phyloP scores from a whole-genome alignment of 2,329 filamentous ascomycete genomes.

The Lecanicillium sp. region DNA sequence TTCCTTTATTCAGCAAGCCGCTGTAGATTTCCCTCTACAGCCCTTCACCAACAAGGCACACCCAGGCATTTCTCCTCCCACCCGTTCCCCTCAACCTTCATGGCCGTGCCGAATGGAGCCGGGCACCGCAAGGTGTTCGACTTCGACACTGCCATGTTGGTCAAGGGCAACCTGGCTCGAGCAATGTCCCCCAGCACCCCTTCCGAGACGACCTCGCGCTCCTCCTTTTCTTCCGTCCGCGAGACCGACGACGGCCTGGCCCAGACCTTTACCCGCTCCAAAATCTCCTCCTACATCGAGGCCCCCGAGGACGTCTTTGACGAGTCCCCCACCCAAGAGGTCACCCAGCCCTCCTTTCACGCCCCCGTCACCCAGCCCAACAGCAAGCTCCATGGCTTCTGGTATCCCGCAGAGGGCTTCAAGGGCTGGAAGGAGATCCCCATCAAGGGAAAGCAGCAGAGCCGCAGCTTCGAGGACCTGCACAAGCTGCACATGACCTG shows the following conservation, averaged over 20 bases:
- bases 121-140: conserved; percentile 23
- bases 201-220: conserved; percentile 34
- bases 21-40: no score
- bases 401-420: conserved; percentile 51
- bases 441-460: conserved; percentile 50
- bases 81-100: conserved; percentile 15
- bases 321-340: conserved; percentile 35
- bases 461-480: conserved; percentile 54
- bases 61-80: conserved; percentile 1
- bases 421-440: conserved; percentile 57
- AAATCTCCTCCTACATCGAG: conserved; percentile 50
- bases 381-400: conserved; percentile 50
- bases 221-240: conserved; percentile 55
- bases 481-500: conserved; percentile 48
- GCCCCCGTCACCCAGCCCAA: conserved; percentile 47
- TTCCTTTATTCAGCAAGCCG: no score
- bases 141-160: conserved; percentile 25
- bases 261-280: conserved; percentile 57
- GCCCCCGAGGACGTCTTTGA: conserved; percentile 44
- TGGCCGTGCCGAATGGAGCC: conserved; percentile 20
- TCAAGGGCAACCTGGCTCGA: conserved; percentile 27
- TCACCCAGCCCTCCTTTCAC: conserved; percentile 38
- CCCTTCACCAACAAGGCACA: background rate
- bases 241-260: conserved; percentile 51
- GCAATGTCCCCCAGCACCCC: conserved; percentile 28